These are phyloP conservation scores for Schizonepeta tenuifolia DNA, from an alignment of 257 asterid species.

Conservation along the genomic window DNA sequence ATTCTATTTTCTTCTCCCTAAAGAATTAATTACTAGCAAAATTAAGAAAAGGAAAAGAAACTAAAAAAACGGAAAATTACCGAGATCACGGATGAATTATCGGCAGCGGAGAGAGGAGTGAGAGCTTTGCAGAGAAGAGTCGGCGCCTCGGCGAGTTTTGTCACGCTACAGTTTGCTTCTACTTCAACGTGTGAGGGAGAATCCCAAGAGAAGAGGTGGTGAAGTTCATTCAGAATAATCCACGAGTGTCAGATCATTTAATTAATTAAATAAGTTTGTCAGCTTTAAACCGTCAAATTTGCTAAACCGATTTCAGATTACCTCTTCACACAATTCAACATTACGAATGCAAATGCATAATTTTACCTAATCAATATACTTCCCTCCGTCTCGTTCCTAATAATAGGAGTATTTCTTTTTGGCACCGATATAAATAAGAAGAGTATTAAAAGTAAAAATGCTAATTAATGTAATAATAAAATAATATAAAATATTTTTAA, in stretches of 20 bases:
- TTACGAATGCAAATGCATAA: no score
- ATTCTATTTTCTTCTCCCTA: not conserved
- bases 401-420: no score
- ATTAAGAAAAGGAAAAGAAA: not conserved
- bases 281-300: not conserved
- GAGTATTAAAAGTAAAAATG: no score
- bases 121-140: constrained; percentile 11
- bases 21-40: not conserved
- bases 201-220: not conserved
- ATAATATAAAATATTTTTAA: no score
- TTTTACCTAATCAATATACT: no score
- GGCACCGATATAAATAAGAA: no score
- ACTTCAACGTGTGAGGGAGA: not conserved
- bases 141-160: not conserved
- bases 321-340: no score
- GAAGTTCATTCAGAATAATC: not conserved
- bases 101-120: not conserved
- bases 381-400: no score
- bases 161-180: not conserved
- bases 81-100: not conserved
- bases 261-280: no score
- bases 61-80: not conserved
- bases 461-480: no score
- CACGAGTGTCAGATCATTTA: not conserved
- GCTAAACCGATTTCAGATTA: no score